A percentile compares a stretch with the other conserved stretches of the same genome.
Evolutionary conservation across 2,329 filamentous ascomycete genomes (phyloP).

Genomic region (Talaromyces funiculosus): DNA sequence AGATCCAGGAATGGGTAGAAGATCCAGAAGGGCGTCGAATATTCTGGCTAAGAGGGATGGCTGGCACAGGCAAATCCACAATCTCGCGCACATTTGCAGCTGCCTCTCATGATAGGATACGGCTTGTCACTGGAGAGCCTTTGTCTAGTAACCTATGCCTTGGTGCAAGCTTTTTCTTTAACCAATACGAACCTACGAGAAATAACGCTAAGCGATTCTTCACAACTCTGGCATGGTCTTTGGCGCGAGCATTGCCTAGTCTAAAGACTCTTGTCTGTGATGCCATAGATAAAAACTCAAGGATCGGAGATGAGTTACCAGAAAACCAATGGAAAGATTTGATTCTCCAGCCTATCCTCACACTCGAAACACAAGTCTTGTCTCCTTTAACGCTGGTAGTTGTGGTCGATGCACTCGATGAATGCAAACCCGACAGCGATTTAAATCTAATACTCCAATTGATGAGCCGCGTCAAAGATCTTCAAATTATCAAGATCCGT

Average conservation of each 20-base stretch:
- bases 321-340: not conserved
- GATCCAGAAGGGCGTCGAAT: not conserved
- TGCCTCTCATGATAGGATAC: not conserved
- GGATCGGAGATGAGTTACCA: not conserved
- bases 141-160: conserved; percentile 15
- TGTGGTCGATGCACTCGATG: conserved; percentile 25
- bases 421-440: conserved; percentile 23
- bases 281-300: not conserved
- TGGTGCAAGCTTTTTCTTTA: conserved; percentile 42
- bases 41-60: not conserved
- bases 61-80: not conserved
- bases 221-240: conserved; percentile 21
- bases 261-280: not conserved
- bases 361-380: not conserved
- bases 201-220: conserved; percentile 31
- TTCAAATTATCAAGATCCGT: conserved; percentile 17
- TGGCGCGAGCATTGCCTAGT: not conserved
- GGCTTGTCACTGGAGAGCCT: not conserved
- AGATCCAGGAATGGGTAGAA: not conserved
- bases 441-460: conserved; percentile 21
- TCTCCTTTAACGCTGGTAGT: conserved; percentile 7
- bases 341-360: not conserved
- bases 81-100: not conserved
- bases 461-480: conserved; percentile 13
- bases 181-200: conserved; percentile 33